Base-by-base conservation (phyloP, 306 rosid genomes). In the Lablab purpureus region DNA sequence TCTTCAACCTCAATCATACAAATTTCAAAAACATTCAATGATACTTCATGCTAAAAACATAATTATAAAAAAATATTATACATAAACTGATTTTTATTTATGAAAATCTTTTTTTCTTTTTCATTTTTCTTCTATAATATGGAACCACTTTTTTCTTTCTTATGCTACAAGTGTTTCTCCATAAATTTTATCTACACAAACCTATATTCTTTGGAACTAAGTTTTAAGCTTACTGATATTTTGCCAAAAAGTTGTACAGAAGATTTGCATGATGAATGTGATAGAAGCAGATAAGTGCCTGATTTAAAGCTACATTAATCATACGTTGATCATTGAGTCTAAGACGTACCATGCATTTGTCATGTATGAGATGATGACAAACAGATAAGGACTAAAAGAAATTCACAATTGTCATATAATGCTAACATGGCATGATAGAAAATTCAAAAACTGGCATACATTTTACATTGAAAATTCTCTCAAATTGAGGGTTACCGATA, bases 401-500 rank as follows among this genome's bases (percentile, higher is more conserved):
- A 67, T 56, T 54, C 69, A 67, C 12, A 34, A 32, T 46, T 55
- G 37, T 73, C 51, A 74, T 30, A 52, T 10, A 59, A 54, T 21
- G 66, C 51, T 28, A 8, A 37, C 1, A 56, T 59, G 52, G 40
- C 23, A 50, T 13, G 25, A 40, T 2, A 21, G 19, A 75, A 70
- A n/a, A 19, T 56, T 51, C 5, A 30, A 63, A 77, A 73, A 49
- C 49, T 49, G 8, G 60, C 40, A 60, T 72, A 79, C 73, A 67
- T 69, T 13, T 47, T 71, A 63, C 81, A 76, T 55, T 76, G 78
- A 76, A 73, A 37, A 3, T 17, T 63, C 40, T 22, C 68, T 83
- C 71, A 56, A 73, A 81, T 52, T 52, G 52, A 75, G 84, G 73
- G 63, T 80, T 76, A 58, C 68, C 60, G 56, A 66, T 21, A 1